phyloP scores from a whole-genome alignment of 768 basidiomycete species.

The Lentinula edodes region DNA sequence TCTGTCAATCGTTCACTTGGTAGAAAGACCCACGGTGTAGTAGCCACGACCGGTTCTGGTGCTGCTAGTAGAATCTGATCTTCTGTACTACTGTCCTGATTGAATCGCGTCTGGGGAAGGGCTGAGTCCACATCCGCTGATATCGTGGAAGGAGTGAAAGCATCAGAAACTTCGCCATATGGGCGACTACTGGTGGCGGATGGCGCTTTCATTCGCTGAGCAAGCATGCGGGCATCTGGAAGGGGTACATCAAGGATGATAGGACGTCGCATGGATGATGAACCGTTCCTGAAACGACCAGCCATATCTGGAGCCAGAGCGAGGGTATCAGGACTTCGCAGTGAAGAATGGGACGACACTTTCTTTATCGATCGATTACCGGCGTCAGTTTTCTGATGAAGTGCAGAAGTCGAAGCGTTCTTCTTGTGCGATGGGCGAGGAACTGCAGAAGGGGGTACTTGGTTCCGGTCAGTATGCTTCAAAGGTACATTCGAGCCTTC shows the following conservation, averaged over 20 bases:
- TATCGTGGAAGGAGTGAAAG: not conserved
- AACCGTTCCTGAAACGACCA: not conserved
- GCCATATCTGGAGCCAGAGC: not conserved
- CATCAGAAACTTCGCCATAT: not conserved
- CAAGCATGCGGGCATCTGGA: not conserved
- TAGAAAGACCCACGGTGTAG: not conserved
- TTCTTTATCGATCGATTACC: not conserved
- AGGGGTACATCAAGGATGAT: not conserved
- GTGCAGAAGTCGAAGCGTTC: not conserved
- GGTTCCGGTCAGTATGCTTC: not conserved
- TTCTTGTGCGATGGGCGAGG: not conserved
- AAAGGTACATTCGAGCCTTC: not conserved
- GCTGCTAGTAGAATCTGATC: not conserved
- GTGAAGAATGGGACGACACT: not conserved
- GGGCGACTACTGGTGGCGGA: not conserved
- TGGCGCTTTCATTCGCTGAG: not conserved
- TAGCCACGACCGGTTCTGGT: not conserved
- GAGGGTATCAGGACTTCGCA: not conserved
- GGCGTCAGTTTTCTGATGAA: not conserved
- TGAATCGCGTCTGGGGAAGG: not conserved
- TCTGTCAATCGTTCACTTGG: not conserved
- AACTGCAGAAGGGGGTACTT: not conserved
- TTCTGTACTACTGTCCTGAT: not conserved
- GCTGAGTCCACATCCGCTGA: not conserved
- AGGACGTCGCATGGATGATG: not conserved